Percentiles rank a stretch among this genome's conserved stretches.
Evolutionary conservation across 345 rosid species (phyloP).

Genomic region (Fremontodendron californicum): DNA sequence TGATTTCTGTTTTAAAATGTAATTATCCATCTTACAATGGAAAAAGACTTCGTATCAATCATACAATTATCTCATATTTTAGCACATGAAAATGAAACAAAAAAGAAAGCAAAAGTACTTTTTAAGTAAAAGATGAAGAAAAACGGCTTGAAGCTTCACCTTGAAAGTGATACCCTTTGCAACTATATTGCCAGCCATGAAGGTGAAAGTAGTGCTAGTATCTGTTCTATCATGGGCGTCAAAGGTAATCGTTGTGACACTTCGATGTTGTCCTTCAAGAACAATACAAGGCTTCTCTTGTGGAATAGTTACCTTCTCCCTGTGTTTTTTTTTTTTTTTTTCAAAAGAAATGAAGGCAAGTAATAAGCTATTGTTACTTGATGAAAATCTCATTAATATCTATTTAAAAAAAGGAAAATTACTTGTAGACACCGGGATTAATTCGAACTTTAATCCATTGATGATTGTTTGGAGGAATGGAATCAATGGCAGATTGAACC

Average conservation of each 20-base stretch:
- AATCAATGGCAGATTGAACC: slow-evolving; percentile 30
- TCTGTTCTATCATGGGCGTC: slow-evolving; percentile 18
- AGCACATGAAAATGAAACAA: not conserved
- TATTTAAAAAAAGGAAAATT: not conserved
- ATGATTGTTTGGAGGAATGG: slow-evolving; percentile 27
- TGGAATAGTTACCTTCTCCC: slow-evolving; percentile 39
- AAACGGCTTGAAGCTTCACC: not conserved
- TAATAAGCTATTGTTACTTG: not conserved
- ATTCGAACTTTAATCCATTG: slow-evolving; percentile 9
- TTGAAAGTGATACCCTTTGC: slow-evolving; percentile 22
- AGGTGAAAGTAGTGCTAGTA: slow-evolving; percentile 26
- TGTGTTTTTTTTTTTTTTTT: not conserved
- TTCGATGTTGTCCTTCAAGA: slow-evolving; percentile 30
- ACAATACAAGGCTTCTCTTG: slow-evolving; percentile 34
- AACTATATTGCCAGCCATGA: slow-evolving; percentile 29
- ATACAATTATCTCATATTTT: not conserved
- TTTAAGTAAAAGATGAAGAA: not conserved
- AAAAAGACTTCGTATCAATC: no score
- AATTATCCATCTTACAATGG: no score
- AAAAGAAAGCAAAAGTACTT: not conserved
- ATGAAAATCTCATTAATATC: not conserved
- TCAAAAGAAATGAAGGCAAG: not conserved
- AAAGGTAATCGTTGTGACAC: slow-evolving; percentile 23
- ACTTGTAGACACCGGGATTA: slow-evolving; percentile 3
- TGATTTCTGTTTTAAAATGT: no score